Evolutionary conservation across 306 rosid species (phyloP), one percentile per base, ranked within the genome.

Genomic region (Lotus japonicus): DNA sequence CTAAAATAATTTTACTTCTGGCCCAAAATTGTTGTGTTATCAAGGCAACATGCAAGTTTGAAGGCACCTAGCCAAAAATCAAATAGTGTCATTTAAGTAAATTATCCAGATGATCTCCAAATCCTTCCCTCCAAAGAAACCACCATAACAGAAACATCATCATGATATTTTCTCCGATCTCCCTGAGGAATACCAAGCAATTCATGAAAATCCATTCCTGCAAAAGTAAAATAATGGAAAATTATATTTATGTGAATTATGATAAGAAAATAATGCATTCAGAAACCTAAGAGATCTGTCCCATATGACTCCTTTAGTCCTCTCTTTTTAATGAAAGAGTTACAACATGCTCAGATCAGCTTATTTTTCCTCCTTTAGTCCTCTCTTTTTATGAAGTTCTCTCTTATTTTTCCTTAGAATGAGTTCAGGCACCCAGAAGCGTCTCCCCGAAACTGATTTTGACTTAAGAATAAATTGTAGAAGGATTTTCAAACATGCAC

Each of bases 191-290:
- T 80, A 66, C 80, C 90, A 49, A 83, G 82, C 81, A 85, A 62
- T 69, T 85, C 90, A 59, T 80, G 87, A 73, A 85, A 85, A 46
- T 85, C 81, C 90, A 83, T 85, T 68, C 90, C 85, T 83, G 54
- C 55, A 53, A 42, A 53, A 46, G 13, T 36, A 14, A 13, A 13
- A 11, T 14, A 35, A 61, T 19, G 53, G 53, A 16, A 42, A 35
- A 9, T 58, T 58, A 36, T 36, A 58, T 38, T 38, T 11, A 38
- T 38, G 43, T 38, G 43, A 6, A 8, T 38, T 38, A 38, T 38
- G 43, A 9, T 9, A 38, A 38, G 11, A 8, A 38, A 38, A 38
- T 7, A 8, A 9, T 38, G 43, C 3, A 38, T 1, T 38, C 0
- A 38, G 51, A n/a, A 14, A n/a, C 16, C 6, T 9, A 5, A 13